A percentile compares a stretch with the other conserved stretches of the same genome.
These are phyloP conservation scores for Pseudogymnoascus sp. DNA, from an alignment of 2,329 filamentous ascomycete species.

Conservation along the genomic window DNA sequence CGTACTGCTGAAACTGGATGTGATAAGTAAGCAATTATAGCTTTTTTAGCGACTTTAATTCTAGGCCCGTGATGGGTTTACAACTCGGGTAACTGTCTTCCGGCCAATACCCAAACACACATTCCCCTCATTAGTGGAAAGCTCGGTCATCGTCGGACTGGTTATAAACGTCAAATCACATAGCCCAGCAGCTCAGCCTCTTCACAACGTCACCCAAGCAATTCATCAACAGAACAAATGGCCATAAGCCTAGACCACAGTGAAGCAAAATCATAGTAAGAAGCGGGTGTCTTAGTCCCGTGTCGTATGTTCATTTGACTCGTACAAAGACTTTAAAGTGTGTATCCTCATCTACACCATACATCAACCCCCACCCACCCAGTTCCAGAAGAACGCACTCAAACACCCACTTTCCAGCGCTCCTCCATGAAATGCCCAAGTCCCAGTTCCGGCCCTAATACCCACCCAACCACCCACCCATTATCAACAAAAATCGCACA, in stretches of 20 bases:
- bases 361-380: neutral
- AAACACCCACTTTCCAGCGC: constrained; percentile 1
- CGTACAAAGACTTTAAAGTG: constrained; percentile 6
- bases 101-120: neutral
- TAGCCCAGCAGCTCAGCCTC: neutral
- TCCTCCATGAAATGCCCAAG: constrained; percentile 2
- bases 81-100: neutral
- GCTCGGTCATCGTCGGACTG: neutral
- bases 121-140: neutral
- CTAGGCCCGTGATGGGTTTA: neutral
- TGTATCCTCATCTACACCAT: neutral
- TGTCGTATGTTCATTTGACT: constrained; percentile 5
- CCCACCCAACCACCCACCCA: neutral
- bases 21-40: neutral
- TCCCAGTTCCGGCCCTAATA: neutral
- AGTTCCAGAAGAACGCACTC: neutral
- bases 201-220: neutral
- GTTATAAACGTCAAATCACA: neutral
- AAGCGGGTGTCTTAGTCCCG: constrained; percentile 5
- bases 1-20: neutral
- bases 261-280: neutral
- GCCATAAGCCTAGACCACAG: neutral
- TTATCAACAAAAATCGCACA: neutral
- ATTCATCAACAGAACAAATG: neutral
- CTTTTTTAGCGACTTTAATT: neutral